These are phyloP conservation scores for Murraya koenigii DNA, from an alignment of 345 rosid species.

Conservation along the genomic window DNA sequence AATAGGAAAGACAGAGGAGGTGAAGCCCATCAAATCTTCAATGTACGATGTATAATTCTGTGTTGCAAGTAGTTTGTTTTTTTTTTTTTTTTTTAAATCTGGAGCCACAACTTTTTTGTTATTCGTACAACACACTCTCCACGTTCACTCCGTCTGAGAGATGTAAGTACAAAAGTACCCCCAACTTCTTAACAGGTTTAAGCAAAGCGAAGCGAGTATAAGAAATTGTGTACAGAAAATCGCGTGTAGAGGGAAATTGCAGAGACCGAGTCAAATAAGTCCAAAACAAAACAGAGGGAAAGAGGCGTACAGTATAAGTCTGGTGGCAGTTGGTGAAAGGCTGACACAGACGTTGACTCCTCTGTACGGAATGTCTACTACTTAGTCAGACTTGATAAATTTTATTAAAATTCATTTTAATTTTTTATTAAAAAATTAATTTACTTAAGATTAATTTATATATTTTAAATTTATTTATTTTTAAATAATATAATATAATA, in stretches of 20 bases:
- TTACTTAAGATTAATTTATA: no score
- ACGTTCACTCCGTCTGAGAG: neutral
- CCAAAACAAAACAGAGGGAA: slow-evolving; percentile 7
- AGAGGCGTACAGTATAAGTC: slow-evolving; percentile 18
- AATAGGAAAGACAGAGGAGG: neutral
- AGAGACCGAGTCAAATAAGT: slow-evolving; percentile 6
- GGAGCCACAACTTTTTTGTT: neutral
- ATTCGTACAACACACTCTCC: neutral
- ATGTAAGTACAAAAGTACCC: neutral
- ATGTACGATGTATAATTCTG: slow-evolving; percentile 42
- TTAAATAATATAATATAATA: no score
- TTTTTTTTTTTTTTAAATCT: no score
- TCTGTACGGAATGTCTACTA: slow-evolving; percentile 38
- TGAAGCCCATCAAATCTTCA: slow-evolving; percentile 27
- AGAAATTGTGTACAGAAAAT: neutral
- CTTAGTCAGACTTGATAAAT: slow-evolving; percentile 6
- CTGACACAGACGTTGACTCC: slow-evolving; percentile 47
- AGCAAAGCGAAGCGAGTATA: neutral
- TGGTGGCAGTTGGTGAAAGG: slow-evolving; percentile 37
- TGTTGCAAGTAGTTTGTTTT: slow-evolving; percentile 19
- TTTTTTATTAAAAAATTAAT: no score
- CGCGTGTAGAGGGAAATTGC: neutral
- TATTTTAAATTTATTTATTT: no score
- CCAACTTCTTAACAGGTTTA: neutral
- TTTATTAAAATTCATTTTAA: neutral